These are phyloP conservation scores for Crithidia acanthocephali DNA, from an alignment of 208 protist genomes.

Conservation along the genomic window DNA sequence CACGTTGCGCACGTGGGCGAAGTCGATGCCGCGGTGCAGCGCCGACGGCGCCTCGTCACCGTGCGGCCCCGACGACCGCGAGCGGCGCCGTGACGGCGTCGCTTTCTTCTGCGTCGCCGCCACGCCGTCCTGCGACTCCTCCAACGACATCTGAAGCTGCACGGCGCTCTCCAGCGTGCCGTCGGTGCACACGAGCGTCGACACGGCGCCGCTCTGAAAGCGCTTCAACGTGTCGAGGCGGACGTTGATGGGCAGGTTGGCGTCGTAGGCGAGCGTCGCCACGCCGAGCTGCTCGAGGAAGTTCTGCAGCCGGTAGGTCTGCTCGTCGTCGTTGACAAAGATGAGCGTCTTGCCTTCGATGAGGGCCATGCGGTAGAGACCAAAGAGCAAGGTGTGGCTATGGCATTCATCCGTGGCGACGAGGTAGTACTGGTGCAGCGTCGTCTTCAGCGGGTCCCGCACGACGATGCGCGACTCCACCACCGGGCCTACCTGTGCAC, in stretches of 20 bases:
- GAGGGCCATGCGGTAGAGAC: constrained; percentile 92
- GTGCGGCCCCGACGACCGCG: neutral
- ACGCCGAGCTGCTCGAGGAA: constrained; percentile 97
- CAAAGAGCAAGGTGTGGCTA: constrained; percentile 95
- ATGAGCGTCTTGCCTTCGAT: constrained; percentile 96
- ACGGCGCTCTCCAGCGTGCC: constrained; percentile 83
- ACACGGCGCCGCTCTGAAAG: constrained; percentile 95
- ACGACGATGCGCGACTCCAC: constrained; percentile 77
- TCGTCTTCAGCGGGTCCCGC: constrained; percentile 50
- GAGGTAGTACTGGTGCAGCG: constrained; percentile 87
- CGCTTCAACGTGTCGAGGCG: constrained; percentile 94
- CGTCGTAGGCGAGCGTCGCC: constrained; percentile 94
- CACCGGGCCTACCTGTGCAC: constrained; percentile 42
- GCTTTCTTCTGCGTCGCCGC: constrained; percentile 4
- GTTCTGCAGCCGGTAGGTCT: constrained; percentile 95
- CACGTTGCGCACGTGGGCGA: constrained; percentile 95
- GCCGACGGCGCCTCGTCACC: constrained; percentile 49
- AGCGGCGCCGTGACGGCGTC: constrained; percentile 17
- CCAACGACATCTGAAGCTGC: constrained; percentile 60
- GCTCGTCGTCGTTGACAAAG: constrained; percentile 96
- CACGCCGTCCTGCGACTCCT: constrained; percentile 15
- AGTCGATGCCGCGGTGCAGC: constrained; percentile 97
- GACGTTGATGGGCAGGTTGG: constrained; percentile 96
- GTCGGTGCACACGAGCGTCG: constrained; percentile 97
- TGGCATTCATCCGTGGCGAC: constrained; percentile 92